These are phyloP conservation scores for Pseudogymnoascus sp. DNA, from an alignment of 2,329 filamentous ascomycete species.

Conservation along the genomic window DNA sequence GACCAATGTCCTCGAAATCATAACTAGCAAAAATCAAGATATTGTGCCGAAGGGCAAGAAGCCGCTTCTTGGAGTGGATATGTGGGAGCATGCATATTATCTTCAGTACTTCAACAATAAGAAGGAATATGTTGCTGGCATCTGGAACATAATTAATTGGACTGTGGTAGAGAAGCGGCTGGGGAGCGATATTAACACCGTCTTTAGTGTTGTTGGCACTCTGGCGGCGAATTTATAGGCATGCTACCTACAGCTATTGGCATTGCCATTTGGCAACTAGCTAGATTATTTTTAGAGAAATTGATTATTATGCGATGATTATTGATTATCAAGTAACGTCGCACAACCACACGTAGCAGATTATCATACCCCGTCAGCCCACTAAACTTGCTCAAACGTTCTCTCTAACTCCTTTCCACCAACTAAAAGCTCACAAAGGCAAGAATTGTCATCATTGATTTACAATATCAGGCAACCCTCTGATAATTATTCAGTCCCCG, in stretches of 20 bases:
- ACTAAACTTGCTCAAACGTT: not conserved
- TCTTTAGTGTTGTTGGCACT: conserved; percentile 15
- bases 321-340: not conserved
- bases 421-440: not conserved
- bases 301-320: not conserved
- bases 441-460: not conserved
- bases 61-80: conserved; percentile 73
- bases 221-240: conserved; percentile 3
- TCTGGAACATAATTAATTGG: conserved; percentile 76
- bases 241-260: not conserved
- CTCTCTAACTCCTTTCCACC: not conserved
- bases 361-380: not conserved
- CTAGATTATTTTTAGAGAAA: not conserved
- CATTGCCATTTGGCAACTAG: not conserved
- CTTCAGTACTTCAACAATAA: conserved; percentile 73
- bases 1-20: conserved; percentile 54
- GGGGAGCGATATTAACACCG: conserved; percentile 35
- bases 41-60: conserved; percentile 55
- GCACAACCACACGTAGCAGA: not conserved
- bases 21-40: conserved; percentile 83
- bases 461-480: not conserved
- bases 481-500: not conserved
- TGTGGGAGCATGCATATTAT: conserved; percentile 94
- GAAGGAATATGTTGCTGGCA: conserved; percentile 64
- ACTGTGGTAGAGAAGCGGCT: conserved; percentile 58